These are phyloP conservation scores for Ananas comosus DNA, from an alignment of 176 grass and related monocot species.

Conservation along the genomic window DNA sequence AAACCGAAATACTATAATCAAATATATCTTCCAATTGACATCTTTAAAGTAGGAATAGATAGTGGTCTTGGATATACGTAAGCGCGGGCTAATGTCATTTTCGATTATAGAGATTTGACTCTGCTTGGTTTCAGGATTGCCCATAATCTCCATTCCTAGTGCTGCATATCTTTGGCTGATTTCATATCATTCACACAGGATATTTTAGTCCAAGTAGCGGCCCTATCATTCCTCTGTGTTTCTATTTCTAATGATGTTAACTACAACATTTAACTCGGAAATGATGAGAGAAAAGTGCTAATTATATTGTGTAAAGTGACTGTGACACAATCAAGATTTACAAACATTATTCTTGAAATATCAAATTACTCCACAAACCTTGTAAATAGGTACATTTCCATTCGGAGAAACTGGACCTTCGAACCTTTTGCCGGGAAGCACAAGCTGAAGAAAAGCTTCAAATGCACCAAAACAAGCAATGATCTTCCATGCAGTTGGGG, in stretches of 20 bases:
- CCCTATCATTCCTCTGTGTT: no score
- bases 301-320: no score
- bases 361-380: conserved; percentile 36
- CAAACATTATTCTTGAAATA: neutral
- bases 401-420: conserved; percentile 62
- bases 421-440: conserved; percentile 82
- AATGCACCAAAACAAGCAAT: conserved; percentile 86
- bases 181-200: no score
- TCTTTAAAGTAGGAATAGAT: neutral
- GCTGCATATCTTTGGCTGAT: no score
- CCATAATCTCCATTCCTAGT: neutral
- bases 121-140: neutral
- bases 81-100: neutral
- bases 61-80: neutral
- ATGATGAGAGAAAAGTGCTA: no score
- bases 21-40: neutral
- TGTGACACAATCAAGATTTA: neutral
- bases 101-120: neutral
- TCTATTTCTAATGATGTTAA: no score
- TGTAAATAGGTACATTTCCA: conserved; percentile 85
- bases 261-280: no score
- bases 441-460: conserved; percentile 83
- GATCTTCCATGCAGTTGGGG: conserved; percentile 66
- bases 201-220: no score
- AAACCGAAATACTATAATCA: neutral